Conservation (phyloP, 768 basidiomycete genomes). For the Lentinula sp. region DNA sequence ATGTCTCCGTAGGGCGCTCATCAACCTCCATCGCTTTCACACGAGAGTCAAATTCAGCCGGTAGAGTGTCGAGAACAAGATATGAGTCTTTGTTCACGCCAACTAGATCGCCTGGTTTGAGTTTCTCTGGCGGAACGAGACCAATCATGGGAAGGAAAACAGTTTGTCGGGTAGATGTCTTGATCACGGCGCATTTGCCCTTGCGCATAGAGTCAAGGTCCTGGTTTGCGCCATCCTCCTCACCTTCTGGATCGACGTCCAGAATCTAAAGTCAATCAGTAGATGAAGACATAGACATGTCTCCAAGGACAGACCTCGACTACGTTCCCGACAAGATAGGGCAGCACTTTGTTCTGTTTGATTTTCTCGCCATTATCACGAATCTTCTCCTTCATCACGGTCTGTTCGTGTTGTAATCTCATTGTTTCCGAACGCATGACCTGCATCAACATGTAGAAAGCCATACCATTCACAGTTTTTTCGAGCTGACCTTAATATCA, state of each 20-base stretch:
- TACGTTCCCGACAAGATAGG: constrained; percentile 96
- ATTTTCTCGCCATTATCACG: constrained; percentile 97
- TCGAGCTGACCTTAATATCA: constrained; percentile 74
- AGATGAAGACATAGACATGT: neutral
- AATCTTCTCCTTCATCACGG: constrained; percentile 97
- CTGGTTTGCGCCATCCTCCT: constrained; percentile 93
- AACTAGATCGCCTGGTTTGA: constrained; percentile 90
- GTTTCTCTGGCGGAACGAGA: constrained; percentile 87
- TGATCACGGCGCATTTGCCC: constrained; percentile 98
- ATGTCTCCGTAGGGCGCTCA: constrained; percentile 94
- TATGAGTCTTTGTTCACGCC: constrained; percentile 99
- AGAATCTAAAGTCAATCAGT: constrained; percentile 56
- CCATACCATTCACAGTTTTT: neutral
- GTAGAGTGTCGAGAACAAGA: constrained; percentile 90
- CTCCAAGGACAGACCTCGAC: constrained; percentile 66
- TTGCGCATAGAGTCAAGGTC: constrained; percentile 95
- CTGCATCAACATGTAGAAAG: constrained; percentile 29
- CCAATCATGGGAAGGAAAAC: constrained; percentile 98
- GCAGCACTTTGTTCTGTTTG: constrained; percentile 98
- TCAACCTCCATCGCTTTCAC: constrained; percentile 99
- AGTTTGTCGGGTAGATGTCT: constrained; percentile 97
- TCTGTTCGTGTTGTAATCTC: constrained; percentile 90
- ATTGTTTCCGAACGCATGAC: constrained; percentile 96
- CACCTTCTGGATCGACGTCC: constrained; percentile 87
- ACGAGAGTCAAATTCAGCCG: constrained; percentile 95